Evolutionary conservation across 257 asterid genomes (phyloP).

Genomic region (Solanum paucissectum): DNA sequence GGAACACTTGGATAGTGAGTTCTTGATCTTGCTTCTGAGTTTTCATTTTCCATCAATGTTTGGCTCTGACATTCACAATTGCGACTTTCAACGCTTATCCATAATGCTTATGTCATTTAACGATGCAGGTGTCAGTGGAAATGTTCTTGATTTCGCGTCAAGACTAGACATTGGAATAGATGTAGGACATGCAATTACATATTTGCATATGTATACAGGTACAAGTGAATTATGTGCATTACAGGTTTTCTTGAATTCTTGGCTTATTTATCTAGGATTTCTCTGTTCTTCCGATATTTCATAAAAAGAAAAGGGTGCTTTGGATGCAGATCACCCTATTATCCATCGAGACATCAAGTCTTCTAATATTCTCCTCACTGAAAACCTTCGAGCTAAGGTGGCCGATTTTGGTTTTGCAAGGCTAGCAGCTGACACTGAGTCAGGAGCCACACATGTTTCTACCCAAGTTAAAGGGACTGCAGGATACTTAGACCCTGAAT

Average conservation of each 20-base stretch:
- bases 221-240: neutral
- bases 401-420: constrained; percentile 97
- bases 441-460: constrained; percentile 85
- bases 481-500: constrained; percentile 95
- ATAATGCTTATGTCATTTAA: neutral
- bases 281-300: neutral
- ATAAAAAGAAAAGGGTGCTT: neutral
- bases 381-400: constrained; percentile 81
- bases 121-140: constrained; percentile 48
- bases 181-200: constrained; percentile 94
- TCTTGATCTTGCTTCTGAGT: neutral
- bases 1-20: constrained; percentile 89
- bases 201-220: constrained; percentile 93
- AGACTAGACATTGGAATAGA: constrained; percentile 83
- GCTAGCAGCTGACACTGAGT: constrained; percentile 57
- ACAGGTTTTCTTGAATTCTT: neutral
- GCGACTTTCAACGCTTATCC: neutral
- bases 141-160: constrained; percentile 53
- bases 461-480: constrained; percentile 98
- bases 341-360: constrained; percentile 97
- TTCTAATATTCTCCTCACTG: constrained; percentile 90
- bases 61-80: neutral
- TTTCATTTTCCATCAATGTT: neutral
- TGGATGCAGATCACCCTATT: constrained; percentile 75
- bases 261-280: neutral